Conservation (phyloP, 192 early-diverging fungal species). For the Rhizophagus sp. region DNA sequence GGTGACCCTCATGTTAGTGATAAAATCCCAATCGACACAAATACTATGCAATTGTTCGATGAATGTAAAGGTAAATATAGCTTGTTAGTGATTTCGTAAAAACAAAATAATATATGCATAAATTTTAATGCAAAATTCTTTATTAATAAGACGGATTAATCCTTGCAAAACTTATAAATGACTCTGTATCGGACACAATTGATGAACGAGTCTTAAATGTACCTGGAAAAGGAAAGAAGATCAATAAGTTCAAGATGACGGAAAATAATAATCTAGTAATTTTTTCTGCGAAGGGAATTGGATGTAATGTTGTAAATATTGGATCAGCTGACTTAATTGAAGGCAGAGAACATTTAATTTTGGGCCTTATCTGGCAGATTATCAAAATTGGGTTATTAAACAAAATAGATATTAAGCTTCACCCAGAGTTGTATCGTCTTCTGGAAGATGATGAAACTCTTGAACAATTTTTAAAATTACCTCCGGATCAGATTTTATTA, state of each 20-base stretch:
- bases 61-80: slow-evolving; percentile 78
- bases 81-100: slow-evolving; percentile 20
- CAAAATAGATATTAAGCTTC: slow-evolving; percentile 97
- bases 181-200: slow-evolving; percentile 94
- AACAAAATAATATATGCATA: not conserved
- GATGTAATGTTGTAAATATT: slow-evolving; percentile 98
- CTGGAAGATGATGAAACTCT: slow-evolving; percentile 91
- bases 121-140: not conserved
- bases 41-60: slow-evolving; percentile 96
- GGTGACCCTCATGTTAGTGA: slow-evolving; percentile 82
- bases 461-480: slow-evolving; percentile 91
- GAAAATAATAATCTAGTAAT: slow-evolving; percentile 99
- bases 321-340: slow-evolving; percentile 96
- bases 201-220: slow-evolving; percentile 97
- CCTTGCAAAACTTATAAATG: slow-evolving; percentile 97
- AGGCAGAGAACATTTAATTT: slow-evolving; percentile 93
- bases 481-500: slow-evolving; percentile 94
- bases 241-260: slow-evolving; percentile 94
- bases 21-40: slow-evolving; percentile 88
- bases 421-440: slow-evolving; percentile 96
- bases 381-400: slow-evolving; percentile 96
- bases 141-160: slow-evolving; percentile 76
- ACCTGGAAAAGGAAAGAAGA: slow-evolving; percentile 66
- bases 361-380: slow-evolving; percentile 99
- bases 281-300: slow-evolving; percentile 99